Evolutionary conservation across 2,329 filamentous ascomycete species (phyloP), one percentile per base, ranked within the genome.

Genomic region (Ophiocordyceps robertsii): DNA sequence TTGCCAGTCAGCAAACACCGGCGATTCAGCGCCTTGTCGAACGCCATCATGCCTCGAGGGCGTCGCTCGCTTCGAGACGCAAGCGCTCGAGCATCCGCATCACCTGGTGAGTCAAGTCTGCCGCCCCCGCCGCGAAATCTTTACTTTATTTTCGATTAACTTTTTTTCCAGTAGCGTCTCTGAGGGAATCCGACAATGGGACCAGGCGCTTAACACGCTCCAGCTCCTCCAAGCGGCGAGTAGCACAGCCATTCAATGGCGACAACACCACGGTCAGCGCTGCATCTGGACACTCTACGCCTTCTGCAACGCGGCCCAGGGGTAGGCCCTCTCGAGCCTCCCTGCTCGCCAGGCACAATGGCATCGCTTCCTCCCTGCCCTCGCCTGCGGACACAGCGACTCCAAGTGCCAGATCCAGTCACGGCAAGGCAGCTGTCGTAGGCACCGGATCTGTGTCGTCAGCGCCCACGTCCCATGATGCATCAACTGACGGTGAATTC

Each of bases 361-460:
- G 43, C 6, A n/a, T 27, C n/a, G 41, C 41, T 27, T 39, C 42
- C 8, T 45, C 47, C 4, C 43, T 43, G 14, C 40, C 45, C 16
- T 30, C 44, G 30, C 27, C 42, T 13, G 29, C 17, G 6, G 40
- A 44, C n/a, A 43, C 38, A 36, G 24, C 33, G 21, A 35, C n/a
- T 24, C 36, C 14, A 2, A 47, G 46, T 29, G 47, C 47, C 14
- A 51, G 50, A 31, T 46, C 44, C 38, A 49, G 9, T 9, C 24
- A 9, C 24, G 24, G 47, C 41, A 52, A 49, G 35, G 44, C 42
- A 7, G 39, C 47, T 27, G 40, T 43, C 11, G 29, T 50, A 6
- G 47, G 47, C 21, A 59, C 52, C 38, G 55, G 55, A 31, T 57
- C 61, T 7, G 51, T 51, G 7, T 64, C 60, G 14, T 60, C 61